A percentile compares a stretch with the other conserved stretches of the same genome.
Conservation (phyloP, 2,329 filamentous ascomycete genomes). For the Aspergillus carbonarius region DNA sequence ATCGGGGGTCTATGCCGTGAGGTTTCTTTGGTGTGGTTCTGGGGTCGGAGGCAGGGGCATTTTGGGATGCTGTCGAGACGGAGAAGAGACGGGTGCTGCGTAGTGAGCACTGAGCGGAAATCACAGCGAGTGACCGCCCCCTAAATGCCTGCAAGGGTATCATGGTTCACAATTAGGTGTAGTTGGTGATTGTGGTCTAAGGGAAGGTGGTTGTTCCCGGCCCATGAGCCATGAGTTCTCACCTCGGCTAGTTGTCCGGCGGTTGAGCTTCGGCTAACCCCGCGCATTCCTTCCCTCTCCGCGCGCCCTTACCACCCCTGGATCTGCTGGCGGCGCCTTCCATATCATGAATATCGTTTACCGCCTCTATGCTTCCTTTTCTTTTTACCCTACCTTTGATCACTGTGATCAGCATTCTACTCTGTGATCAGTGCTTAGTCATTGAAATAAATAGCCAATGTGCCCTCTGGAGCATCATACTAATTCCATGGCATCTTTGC, state of each 20-base stretch:
- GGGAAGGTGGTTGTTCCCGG: conserved; percentile 3
- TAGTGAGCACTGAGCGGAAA: conserved; percentile 10
- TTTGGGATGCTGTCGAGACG: conserved; percentile 17
- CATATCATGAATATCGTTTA: not conserved
- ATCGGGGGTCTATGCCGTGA: conserved; percentile 54
- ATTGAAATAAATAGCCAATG: too few relatives aligned
- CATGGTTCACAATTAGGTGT: conserved; percentile 18
- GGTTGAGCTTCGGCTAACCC: conserved; percentile 13
- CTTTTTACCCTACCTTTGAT: too few relatives aligned
- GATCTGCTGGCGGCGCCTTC: too few relatives aligned
- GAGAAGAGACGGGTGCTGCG: conserved; percentile 21
- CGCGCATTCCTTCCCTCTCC: conserved; percentile 7
- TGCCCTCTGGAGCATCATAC: too few relatives aligned
- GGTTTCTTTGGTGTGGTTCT: conserved; percentile 20
- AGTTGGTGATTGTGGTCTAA: conserved; percentile 6
- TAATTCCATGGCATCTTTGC: too few relatives aligned
- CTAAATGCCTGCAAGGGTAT: conserved; percentile 19
- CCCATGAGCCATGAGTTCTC: not conserved
- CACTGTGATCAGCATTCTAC: not conserved
- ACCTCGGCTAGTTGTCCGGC: conserved; percentile 1
- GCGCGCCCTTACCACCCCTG: not conserved
- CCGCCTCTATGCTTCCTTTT: not conserved
- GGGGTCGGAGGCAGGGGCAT: conserved; percentile 15
- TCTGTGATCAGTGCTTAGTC: not conserved
- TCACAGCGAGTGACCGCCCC: conserved; percentile 19